Evolutionary conservation across 1,284 basidiomycete genomes (phyloP).

Genomic region (Sphagnurus paluster): DNA sequence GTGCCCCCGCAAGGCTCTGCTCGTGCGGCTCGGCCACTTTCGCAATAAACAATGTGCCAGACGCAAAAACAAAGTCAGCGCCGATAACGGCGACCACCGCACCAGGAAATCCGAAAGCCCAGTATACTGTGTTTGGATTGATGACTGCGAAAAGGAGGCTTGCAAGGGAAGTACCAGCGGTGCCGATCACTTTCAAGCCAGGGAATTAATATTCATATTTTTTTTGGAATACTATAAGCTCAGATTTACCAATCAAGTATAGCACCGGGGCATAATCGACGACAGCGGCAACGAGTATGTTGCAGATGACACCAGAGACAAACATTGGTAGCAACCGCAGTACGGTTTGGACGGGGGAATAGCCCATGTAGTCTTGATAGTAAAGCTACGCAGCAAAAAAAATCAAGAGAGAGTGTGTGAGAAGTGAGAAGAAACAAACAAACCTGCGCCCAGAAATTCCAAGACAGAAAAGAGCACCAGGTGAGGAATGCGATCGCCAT

Average conservation of each 20-base stretch:
- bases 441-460: conserved; percentile 58
- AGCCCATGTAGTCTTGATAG: conserved; percentile 62
- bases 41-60: conserved; percentile 76
- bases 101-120: conserved; percentile 81
- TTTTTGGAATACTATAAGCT: too few relatives aligned
- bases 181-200: conserved; percentile 49
- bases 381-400: too few relatives aligned
- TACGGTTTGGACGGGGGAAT: conserved; percentile 68
- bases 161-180: conserved; percentile 60
- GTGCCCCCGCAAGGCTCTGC: conserved; percentile 75
- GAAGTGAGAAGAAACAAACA: conserved; percentile 17
- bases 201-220: too few relatives aligned
- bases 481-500: conserved; percentile 69
- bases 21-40: conserved; percentile 70
- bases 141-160: conserved; percentile 77
- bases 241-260: conserved; percentile 53
- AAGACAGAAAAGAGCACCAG: conserved; percentile 64
- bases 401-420: not conserved
- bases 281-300: conserved; percentile 65
- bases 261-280: conserved; percentile 57
- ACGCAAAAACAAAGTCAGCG: conserved; percentile 77
- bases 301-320: conserved; percentile 68
- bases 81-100: conserved; percentile 74
- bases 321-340: conserved; percentile 79
- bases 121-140: conserved; percentile 61